Evolutionary conservation across 345 rosid species (phyloP).

Genomic region (Citrus trifoliata): DNA sequence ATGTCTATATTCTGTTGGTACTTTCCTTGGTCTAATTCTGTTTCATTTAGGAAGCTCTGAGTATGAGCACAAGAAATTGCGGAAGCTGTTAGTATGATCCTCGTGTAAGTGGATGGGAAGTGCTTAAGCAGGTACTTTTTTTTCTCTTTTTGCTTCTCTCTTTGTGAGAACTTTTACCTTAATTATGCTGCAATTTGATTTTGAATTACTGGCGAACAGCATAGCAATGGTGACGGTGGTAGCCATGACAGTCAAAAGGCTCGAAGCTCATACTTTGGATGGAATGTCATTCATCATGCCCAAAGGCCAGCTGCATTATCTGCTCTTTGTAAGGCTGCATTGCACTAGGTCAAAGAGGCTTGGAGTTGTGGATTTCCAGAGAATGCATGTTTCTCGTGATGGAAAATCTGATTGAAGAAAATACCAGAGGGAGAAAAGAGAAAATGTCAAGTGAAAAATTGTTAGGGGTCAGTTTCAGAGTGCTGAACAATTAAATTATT

Average conservation of each 20-base stretch:
- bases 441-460: neutral
- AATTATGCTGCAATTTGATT: neutral
- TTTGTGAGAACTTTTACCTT: too few species aligned
- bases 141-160: neutral
- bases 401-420: neutral
- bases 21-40: too few species aligned
- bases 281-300: neutral
- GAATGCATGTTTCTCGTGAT: neutral
- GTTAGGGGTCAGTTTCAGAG: neutral
- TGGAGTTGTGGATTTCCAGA: neutral
- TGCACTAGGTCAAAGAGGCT: neutral
- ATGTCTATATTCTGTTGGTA: neutral
- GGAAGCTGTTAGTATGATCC: neutral
- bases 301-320: neutral
- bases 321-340: neutral
- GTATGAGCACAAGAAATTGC: neutral
- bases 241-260: neutral
- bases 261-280: neutral
- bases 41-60: neutral
- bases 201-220: neutral
- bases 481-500: too few species aligned
- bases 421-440: neutral
- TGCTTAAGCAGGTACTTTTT: neutral
- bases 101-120: neutral
- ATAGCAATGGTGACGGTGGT: neutral